Conservation (phyloP, 345 rosid genomes). For the Ceriops decandra region DNA sequence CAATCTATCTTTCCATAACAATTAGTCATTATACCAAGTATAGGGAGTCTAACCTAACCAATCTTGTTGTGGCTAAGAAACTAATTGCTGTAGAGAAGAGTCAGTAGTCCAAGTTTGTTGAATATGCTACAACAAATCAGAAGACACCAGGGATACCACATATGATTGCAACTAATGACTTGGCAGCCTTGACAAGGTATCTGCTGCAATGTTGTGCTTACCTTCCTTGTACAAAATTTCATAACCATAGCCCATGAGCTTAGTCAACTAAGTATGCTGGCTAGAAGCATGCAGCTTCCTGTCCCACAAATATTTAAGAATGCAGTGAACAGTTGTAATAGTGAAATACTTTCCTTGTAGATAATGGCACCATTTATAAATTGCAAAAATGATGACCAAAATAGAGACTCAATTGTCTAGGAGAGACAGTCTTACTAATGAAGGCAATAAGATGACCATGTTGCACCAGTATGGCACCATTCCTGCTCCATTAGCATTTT, state of each 20-base stretch:
- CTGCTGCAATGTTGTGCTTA: no score
- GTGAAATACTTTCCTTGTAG: not conserved
- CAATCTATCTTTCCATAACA: not conserved
- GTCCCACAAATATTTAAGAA: not conserved
- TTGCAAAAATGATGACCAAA: not conserved
- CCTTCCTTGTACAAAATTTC: not conserved
- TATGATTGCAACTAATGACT: no score
- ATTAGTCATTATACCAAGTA: not conserved
- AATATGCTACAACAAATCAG: no score
- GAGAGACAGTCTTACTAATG: not conserved
- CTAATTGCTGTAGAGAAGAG: no score
- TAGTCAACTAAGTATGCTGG: not conserved
- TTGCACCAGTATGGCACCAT: not conserved
- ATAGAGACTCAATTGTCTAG: not conserved
- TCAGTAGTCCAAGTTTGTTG: no score
- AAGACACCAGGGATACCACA: no score
- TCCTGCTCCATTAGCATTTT: no score
- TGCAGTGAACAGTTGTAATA: not conserved
- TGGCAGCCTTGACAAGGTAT: no score
- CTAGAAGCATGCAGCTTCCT: not conserved
- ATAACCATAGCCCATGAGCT: not conserved
- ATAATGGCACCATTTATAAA: not conserved
- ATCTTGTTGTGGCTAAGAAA: no score
- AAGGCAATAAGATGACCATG: not conserved
- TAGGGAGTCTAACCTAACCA: no score